A percentile compares a stretch with the other conserved stretches of the same genome.
These are phyloP conservation scores for Piloderma croceum DNA, from an alignment of 768 basidiomycete species.

Conservation along the genomic window DNA sequence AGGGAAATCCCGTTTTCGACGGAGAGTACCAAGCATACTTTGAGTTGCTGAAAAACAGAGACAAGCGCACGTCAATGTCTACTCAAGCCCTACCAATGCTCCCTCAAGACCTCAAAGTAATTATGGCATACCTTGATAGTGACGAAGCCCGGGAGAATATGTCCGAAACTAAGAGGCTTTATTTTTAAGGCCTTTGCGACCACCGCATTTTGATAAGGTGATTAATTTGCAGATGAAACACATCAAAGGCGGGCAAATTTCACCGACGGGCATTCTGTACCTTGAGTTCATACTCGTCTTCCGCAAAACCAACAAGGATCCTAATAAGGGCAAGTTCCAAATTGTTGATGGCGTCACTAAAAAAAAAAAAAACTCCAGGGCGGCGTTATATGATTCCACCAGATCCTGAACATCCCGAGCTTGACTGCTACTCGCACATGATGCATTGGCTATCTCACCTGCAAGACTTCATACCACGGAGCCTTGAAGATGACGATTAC, in stretches of 20 bases:
- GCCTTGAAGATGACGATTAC: slow-evolving; percentile 12
- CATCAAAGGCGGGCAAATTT: slow-evolving; percentile 3
- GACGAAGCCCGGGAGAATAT: slow-evolving; percentile 3
- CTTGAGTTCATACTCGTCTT: slow-evolving; percentile 15
- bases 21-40: slow-evolving; percentile 14
- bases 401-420: slow-evolving; percentile 12
- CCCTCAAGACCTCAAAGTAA: slow-evolving; percentile 14
- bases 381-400: slow-evolving; percentile 9
- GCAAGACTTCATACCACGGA: slow-evolving; percentile 4
- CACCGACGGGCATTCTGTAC: slow-evolving; percentile 5
- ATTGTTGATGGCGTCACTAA: neutral
- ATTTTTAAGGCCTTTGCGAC: slow-evolving; percentile 16
- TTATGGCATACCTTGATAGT: slow-evolving; percentile 13
- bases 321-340: slow-evolving; percentile 12
- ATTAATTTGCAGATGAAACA: slow-evolving; percentile 11
- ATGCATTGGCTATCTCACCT: slow-evolving; percentile 9
- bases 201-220: slow-evolving; percentile 16
- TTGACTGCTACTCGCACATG: slow-evolving; percentile 15
- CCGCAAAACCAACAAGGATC: slow-evolving; percentile 19
- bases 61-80: slow-evolving; percentile 10
- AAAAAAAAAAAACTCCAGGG: neutral
- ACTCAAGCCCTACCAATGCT: slow-evolving; percentile 18
- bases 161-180: slow-evolving; percentile 5
- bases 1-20: slow-evolving; percentile 17
- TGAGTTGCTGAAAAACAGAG: slow-evolving; percentile 13